These are phyloP conservation scores for Bombardia bombarda DNA, from an alignment of 495 filamentous ascomycete species.

Conservation along the genomic window DNA sequence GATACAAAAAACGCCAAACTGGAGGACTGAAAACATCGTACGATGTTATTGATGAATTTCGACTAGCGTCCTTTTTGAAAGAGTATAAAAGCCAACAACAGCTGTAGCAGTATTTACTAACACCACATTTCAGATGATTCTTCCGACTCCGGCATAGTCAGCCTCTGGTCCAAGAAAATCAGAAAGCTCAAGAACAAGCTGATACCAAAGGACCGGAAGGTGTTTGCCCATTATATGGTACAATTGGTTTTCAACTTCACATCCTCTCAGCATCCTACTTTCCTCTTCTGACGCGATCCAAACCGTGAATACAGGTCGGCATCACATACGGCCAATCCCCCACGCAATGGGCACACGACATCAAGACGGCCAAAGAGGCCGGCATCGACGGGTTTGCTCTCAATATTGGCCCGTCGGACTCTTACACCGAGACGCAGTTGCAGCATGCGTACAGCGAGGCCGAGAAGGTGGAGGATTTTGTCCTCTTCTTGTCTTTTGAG, in stretches of 20 bases:
- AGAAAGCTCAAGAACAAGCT: not conserved
- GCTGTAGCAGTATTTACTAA: too few relatives aligned
- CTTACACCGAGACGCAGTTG: constrained; percentile 42
- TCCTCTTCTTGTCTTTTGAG: constrained; percentile 65
- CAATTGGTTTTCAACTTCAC: too few relatives aligned
- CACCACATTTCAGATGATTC: too few relatives aligned
- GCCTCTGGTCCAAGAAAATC: not conserved
- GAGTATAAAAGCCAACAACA: too few relatives aligned
- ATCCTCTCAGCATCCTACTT: not conserved
- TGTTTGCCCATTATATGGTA: constrained; percentile 42
- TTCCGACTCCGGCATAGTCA: too few relatives aligned
- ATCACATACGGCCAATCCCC: constrained; percentile 32
- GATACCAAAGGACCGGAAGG: constrained; percentile 5
- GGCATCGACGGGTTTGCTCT: constrained; percentile 69
- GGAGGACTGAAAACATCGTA: too few relatives aligned
- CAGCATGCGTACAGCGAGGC: constrained; percentile 49
- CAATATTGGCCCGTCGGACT: constrained; percentile 52
- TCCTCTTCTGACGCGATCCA: too few relatives aligned
- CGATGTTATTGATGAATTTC: too few relatives aligned
- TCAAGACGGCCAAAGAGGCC: constrained; percentile 48
- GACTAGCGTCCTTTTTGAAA: too few relatives aligned
- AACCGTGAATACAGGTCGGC: constrained; percentile 25
- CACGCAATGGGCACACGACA: constrained; percentile 52
- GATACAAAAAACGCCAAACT: too few relatives aligned
- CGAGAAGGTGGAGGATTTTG: constrained; percentile 42